A percentile compares a stretch with the other conserved stretches of the same genome.
Evolutionary conservation across 371 early-diverging fungal genomes (phyloP).

Genomic region (Catenaria anguillulae): DNA sequence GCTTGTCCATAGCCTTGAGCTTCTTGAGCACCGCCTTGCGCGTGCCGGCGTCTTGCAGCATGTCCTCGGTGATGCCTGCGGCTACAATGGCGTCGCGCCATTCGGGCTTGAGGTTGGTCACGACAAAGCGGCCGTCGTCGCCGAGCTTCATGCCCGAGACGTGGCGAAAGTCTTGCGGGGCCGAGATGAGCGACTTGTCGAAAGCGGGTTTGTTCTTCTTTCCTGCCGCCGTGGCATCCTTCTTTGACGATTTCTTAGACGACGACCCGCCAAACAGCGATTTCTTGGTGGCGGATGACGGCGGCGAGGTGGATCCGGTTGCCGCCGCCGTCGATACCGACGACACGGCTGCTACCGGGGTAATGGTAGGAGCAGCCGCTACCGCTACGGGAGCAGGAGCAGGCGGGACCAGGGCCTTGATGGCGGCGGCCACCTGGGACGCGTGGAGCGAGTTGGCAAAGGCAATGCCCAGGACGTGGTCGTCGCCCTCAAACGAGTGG

Average conservation of each 20-base stretch:
- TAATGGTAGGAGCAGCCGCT: not conserved
- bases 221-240: not conserved
- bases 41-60: not conserved
- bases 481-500: constrained; percentile 5
- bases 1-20: not conserved
- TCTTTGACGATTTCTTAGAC: not conserved
- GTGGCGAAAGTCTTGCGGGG: not conserved
- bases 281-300: not conserved
- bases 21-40: not conserved
- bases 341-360: too few relatives aligned
- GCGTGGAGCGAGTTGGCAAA: not conserved
- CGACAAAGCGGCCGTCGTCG: not conserved
- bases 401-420: not conserved
- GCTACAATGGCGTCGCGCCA: not conserved
- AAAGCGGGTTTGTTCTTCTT: not conserved
- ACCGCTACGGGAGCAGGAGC: not conserved
- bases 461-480: not conserved
- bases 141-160: not conserved
- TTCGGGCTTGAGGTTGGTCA: not conserved
- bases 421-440: not conserved
- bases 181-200: not conserved
- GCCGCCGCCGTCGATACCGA: too few relatives aligned
- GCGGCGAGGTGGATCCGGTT: not conserved
- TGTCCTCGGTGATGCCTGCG: constrained; percentile 1
- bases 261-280: not conserved